Evolutionary conservation across 2,329 filamentous ascomycete species (phyloP).

Genomic region (Fusarium anguioides): DNA sequence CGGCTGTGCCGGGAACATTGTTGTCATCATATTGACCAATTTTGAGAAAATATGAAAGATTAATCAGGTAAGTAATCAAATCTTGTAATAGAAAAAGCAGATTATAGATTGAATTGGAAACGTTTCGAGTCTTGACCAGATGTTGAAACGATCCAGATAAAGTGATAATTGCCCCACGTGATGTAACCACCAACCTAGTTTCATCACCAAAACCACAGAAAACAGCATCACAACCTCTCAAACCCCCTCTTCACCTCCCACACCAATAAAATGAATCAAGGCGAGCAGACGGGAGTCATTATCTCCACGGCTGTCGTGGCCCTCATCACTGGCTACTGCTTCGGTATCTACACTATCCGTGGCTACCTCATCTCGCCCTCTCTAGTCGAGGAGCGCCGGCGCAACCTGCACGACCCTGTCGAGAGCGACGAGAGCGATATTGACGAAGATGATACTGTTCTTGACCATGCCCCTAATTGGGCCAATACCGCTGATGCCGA

Average conservation of each 20-base stretch:
- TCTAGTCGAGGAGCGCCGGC: conserved; percentile 66
- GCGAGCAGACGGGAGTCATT: conserved; percentile 67
- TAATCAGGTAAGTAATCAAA: too few relatives aligned
- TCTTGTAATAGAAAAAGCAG: too few relatives aligned
- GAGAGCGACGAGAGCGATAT: conserved; percentile 78
- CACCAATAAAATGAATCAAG: conserved; percentile 51
- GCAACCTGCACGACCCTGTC: conserved; percentile 68
- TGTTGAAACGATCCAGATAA: background rate
- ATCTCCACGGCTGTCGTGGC: conserved; percentile 79
- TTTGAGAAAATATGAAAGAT: background rate
- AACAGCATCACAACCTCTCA: conserved; percentile 14
- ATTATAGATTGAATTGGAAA: background rate
- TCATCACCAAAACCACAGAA: conserved; percentile 20
- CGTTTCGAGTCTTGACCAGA: background rate
- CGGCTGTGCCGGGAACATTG: conserved; percentile 1
- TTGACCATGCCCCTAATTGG: conserved; percentile 77
- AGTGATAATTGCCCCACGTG: conserved; percentile 30
- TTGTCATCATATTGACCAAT: background rate
- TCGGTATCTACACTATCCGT: conserved; percentile 78
- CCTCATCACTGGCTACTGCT: conserved; percentile 81
- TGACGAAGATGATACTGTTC: conserved; percentile 67
- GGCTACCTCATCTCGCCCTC: conserved; percentile 69
- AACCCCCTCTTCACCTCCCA: background rate
- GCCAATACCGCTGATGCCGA: conserved; percentile 70
- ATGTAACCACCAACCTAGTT: conserved; percentile 28